Evolutionary conservation across 192 early-diverging fungal species (phyloP), one percentile per base, ranked within the genome.

Genomic region (Glomus cerebriforme): DNA sequence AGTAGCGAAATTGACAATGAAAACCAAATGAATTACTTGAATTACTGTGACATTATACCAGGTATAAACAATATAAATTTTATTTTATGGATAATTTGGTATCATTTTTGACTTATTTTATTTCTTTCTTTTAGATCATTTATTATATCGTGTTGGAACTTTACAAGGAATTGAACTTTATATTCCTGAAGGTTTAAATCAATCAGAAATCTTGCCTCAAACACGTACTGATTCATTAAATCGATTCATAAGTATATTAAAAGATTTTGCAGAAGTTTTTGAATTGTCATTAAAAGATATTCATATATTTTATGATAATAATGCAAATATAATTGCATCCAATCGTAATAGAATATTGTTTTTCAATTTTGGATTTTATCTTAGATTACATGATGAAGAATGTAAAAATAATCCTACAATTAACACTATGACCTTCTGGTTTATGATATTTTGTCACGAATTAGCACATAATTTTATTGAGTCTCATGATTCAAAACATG

Each of bases 361-460:
- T 77, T 95, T 97, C 82, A 97, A 97, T 65, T 79, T 92, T n/a
- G n/a, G n/a, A n/a, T n/a, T n/a, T n/a, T n/a, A n/a, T n/a, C n/a
- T n/a, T n/a, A n/a, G n/a, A n/a, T 79, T 95, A 77, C 93, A 94
- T 66, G 88, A 88, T 63, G 82, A 84, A 54, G 65, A 68, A 12
- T 78, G 69, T 1, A 49, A 72, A 0, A 75, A 82, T 7, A 29
- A 12, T 19, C 58, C 68, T 31, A 67, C 80, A n/a, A 81, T 47
- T 49, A 86, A 87, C 12, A 83, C 83, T 1, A 22, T 85, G 74
- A 85, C 90, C 60, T 95, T 95, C 81, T 96, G 96, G 96, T 97
- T 93, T 81, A 91, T 96, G 88, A 90, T 88, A 3, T 83, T 89
- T 58, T 92, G 92, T 70, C 96, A 97, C 81, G 96, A 96, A 82